These are phyloP conservation scores for Blastobotrys americana DNA, from an alignment of 805 yeast species.

Conservation along the genomic window DNA sequence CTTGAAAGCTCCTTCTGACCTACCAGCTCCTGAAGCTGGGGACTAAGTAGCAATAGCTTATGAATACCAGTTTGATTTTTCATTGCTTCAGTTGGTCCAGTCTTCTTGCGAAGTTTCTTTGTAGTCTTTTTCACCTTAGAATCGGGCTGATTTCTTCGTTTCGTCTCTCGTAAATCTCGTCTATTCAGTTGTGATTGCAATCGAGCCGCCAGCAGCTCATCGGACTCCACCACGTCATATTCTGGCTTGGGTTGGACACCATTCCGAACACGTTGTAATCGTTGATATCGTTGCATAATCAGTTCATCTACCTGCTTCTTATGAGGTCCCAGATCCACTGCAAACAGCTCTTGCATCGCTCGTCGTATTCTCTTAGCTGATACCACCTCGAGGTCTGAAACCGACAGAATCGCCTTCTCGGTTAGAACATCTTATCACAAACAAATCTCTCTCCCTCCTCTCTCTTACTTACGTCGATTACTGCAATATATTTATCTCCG, in stretches of 20 bases:
- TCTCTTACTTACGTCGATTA: constrained; percentile 49
- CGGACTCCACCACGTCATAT: constrained; percentile 29
- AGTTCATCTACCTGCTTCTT: constrained; percentile 53
- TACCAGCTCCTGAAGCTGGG: constrained; percentile 44
- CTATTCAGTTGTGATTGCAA: constrained; percentile 33
- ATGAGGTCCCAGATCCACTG: constrained; percentile 43
- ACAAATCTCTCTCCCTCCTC: background rate
- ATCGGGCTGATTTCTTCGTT: constrained; percentile 12
- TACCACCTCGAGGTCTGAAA: constrained; percentile 59
- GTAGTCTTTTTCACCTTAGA: constrained; percentile 8
- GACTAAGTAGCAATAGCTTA: constrained; percentile 43
- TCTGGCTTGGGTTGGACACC: constrained; percentile 14
- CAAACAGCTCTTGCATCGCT: constrained; percentile 65
- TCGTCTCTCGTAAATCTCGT: constrained; percentile 11
- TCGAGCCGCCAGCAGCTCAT: constrained; percentile 45
- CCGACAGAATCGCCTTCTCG: constrained; percentile 68
- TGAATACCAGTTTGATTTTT: constrained; percentile 23
- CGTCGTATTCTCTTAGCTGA: constrained; percentile 64
- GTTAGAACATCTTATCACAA: background rate
- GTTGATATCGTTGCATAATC: constrained; percentile 49
- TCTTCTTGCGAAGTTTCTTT: too few species aligned
- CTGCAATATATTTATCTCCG: constrained; percentile 43
- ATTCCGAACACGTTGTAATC: constrained; percentile 37
- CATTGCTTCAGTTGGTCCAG: too few species aligned
- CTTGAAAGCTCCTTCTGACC: constrained; percentile 45